phyloP scores from a whole-genome alignment of 164 flowering plant species.

The Buxus sempervirens region DNA sequence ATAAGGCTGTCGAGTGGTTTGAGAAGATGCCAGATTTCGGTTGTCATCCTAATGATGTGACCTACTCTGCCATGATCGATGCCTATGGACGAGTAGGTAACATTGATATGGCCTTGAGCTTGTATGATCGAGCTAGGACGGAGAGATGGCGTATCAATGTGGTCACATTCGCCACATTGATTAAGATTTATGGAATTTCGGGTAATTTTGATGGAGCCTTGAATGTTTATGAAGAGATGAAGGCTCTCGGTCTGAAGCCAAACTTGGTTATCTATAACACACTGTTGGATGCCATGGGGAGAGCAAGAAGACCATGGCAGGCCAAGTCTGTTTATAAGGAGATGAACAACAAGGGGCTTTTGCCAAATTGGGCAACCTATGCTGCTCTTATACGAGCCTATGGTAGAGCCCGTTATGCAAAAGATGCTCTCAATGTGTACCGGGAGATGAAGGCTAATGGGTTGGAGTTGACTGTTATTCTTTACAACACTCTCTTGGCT shows the following conservation, averaged over 20 bases:
- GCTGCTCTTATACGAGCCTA: constrained; percentile 69
- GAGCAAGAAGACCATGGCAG: constrained; percentile 91
- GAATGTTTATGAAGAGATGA: constrained; percentile 94
- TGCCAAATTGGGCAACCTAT: constrained; percentile 65
- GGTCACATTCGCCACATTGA: constrained; percentile 66
- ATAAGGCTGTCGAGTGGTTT: constrained; percentile 84
- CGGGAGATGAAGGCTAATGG: constrained; percentile 84
- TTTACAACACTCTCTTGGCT: constrained; percentile 71
- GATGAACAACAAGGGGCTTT: constrained; percentile 48
- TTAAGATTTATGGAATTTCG: constrained; percentile 56
- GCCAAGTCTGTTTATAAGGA: constrained; percentile 60
- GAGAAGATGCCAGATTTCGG: constrained; percentile 73
- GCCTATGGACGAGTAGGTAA: constrained; percentile 79
- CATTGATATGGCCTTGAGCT: constrained; percentile 67
- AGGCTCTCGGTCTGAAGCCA: constrained; percentile 69
- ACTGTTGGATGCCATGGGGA: constrained; percentile 86
- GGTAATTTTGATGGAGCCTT: constrained; percentile 86
- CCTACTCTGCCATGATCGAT: constrained; percentile 80
- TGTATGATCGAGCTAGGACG: constrained; percentile 80
- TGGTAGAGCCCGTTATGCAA: constrained; percentile 65
- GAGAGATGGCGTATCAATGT: constrained; percentile 78
- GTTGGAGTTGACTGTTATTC: constrained; percentile 48
- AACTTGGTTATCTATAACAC: constrained; percentile 63
- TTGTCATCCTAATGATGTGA: constrained; percentile 67
- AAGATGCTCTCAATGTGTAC: constrained; percentile 67